A percentile compares a stretch with the other conserved stretches of the same genome.
phyloP scores from a whole-genome alignment of 2,329 filamentous ascomycete genomes.

The Trichophyton rubrum region DNA sequence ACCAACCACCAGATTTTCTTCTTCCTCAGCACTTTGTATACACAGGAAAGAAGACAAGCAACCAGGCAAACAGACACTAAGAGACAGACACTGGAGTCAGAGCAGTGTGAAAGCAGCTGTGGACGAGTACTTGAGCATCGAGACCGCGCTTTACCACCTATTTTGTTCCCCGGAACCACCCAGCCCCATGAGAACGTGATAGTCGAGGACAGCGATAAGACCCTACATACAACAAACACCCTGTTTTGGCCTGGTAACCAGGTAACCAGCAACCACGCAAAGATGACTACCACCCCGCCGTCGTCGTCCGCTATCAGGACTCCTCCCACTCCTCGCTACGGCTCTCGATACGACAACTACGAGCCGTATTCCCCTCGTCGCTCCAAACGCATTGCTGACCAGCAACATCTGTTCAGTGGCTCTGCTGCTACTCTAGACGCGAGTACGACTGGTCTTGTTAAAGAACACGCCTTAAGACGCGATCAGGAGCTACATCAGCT shows the following conservation, averaged over 20 bases:
- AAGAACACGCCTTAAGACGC: constrained; percentile 5
- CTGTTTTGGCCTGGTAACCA: neutral
- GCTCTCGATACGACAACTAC: constrained; percentile 32
- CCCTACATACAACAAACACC: neutral
- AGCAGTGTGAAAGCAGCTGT: neutral
- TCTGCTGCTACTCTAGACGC: constrained; percentile 16
- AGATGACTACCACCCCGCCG: constrained; percentile 30
- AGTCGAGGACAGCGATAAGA: neutral
- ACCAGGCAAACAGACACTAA: neutral
- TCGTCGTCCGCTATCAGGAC: constrained; percentile 27
- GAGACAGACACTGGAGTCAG: neutral
- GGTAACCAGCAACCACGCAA: neutral
- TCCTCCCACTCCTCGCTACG: constrained; percentile 36
- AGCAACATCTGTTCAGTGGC: constrained; percentile 9
- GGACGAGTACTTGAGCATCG: neutral
- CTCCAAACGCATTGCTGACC: constrained; percentile 29
- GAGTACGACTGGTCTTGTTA: constrained; percentile 7
- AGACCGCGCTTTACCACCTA: neutral
- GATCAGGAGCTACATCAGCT: constrained; percentile 17
- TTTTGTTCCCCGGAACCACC: neutral
- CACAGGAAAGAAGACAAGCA: neutral
- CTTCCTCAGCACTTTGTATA: neutral
- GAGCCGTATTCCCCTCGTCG: constrained; percentile 30
- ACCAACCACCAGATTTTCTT: neutral
- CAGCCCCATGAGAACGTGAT: neutral